Evolutionary conservation across 306 rosid species (phyloP).

Genomic region (Canavalia gladiata): DNA sequence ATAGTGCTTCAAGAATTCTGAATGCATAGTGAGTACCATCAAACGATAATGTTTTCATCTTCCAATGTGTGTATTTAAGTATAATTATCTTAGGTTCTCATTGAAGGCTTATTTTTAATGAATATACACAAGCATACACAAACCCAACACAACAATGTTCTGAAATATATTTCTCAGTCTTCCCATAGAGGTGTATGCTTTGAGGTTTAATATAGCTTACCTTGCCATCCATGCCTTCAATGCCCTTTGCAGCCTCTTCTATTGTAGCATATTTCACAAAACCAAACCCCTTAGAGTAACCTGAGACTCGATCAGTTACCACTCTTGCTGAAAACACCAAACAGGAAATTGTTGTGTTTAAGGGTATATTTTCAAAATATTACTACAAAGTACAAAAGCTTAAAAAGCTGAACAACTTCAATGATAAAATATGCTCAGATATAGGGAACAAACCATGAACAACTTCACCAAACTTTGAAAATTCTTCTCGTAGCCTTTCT

Average conservation of each 20-base stretch:
- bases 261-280: conserved; percentile 83
- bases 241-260: conserved; percentile 89
- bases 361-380: conserved; percentile 27
- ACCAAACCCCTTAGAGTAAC: conserved; percentile 95
- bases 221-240: conserved; percentile 98
- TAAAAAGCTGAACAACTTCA: conserved; percentile 8
- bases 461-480: conserved; percentile 87
- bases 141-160: conserved; percentile 10
- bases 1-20: background rate
- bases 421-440: background rate
- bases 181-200: background rate
- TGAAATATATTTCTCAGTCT: conserved; percentile 1
- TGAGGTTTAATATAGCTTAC: conserved; percentile 53
- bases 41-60: conserved; percentile 20
- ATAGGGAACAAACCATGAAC: conserved; percentile 64
- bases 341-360: background rate
- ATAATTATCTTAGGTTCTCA: background rate
- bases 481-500: conserved; percentile 74
- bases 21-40: background rate
- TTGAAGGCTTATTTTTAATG: background rate
- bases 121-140: conserved; percentile 9
- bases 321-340: conserved; percentile 76
- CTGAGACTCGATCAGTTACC: conserved; percentile 88
- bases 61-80: background rate
- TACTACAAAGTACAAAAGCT: background rate